Percentiles rank a stretch among this genome's conserved stretches.
Conservation (phyloP, 371 early-diverging fungal species). For the Mucor ambiguus region DNA sequence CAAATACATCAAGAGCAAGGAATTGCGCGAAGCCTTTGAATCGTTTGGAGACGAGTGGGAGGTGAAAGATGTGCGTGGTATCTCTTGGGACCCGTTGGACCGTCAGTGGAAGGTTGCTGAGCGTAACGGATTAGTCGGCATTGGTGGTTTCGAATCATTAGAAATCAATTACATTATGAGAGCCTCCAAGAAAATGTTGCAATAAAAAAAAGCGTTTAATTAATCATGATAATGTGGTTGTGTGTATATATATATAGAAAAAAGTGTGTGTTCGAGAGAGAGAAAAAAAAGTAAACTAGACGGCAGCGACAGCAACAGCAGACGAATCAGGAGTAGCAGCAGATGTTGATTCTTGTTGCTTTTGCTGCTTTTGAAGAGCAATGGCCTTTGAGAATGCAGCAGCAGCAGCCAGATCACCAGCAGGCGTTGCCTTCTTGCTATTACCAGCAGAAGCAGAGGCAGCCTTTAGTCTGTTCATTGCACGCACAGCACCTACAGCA, state of each 20-base stretch:
- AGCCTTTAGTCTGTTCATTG: slow-evolving; percentile 37
- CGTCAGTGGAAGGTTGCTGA: slow-evolving; percentile 43
- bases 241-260: not conserved
- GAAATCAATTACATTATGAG: slow-evolving; percentile 54
- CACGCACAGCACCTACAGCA: slow-evolving; percentile 44
- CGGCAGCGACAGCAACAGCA: slow-evolving; percentile 14
- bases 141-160: slow-evolving; percentile 40
- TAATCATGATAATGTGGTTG: not conserved
- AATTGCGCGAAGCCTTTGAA: slow-evolving; percentile 27
- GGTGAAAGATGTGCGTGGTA: slow-evolving; percentile 49
- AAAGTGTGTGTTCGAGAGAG: not conserved
- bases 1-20: slow-evolving; percentile 71
- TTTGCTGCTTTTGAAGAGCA: slow-evolving; percentile 4
- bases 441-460: not conserved
- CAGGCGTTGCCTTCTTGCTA: not conserved
- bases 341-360: not conserved
- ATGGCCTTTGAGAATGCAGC: slow-evolving; percentile 8
- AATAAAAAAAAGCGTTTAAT: slow-evolving; percentile 11
- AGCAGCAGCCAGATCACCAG: slow-evolving; percentile 1
- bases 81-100: slow-evolving; percentile 47
- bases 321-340: not conserved
- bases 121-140: slow-evolving; percentile 35
- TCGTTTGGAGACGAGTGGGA: slow-evolving; percentile 45
- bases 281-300: not conserved
- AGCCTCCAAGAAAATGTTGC: slow-evolving; percentile 31